Evolutionary conservation across 2,329 filamentous ascomycete species (phyloP).

Genomic region (Stagonosporopsis tanaceti): DNA sequence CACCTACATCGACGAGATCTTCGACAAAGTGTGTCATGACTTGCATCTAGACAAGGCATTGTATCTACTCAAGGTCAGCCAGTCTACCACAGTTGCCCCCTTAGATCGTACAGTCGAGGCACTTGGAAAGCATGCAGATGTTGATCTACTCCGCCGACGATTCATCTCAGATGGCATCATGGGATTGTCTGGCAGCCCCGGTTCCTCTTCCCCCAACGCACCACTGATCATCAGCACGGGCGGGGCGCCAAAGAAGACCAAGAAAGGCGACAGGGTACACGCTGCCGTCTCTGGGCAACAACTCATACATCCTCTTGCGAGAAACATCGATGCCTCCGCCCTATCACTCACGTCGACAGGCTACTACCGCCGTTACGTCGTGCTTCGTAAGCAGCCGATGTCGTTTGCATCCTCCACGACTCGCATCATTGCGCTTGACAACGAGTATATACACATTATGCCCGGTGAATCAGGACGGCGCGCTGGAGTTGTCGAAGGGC

Average conservation of each 20-base stretch:
- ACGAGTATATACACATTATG: constrained; percentile 87
- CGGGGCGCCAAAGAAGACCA: constrained; percentile 57
- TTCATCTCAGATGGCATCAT: constrained; percentile 78
- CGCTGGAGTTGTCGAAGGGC: constrained; percentile 55
- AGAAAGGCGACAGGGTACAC: constrained; percentile 62
- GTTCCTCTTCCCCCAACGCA: constrained; percentile 73
- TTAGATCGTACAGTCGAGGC: constrained; percentile 81
- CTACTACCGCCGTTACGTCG: constrained; percentile 76
- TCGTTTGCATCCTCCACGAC: constrained; percentile 79
- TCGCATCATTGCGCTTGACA: constrained; percentile 79
- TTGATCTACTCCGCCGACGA: constrained; percentile 77
- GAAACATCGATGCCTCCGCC: constrained; percentile 57
- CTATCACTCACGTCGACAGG: constrained; percentile 49
- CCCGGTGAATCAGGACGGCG: constrained; percentile 61
- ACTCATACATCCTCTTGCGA: constrained; percentile 69
- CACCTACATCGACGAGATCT: constrained; percentile 82
- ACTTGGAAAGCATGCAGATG: constrained; percentile 75
- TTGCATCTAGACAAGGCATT: constrained; percentile 80
- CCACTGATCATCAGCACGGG: constrained; percentile 66
- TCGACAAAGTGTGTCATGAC: constrained; percentile 79
- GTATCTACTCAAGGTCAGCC: constrained; percentile 79
- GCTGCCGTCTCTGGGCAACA: constrained; percentile 59
- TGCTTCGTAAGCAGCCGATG: constrained; percentile 84
- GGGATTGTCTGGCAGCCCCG: constrained; percentile 73
- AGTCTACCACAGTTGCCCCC: constrained; percentile 76